Percentiles rank a stretch among this genome's conserved stretches.
These are phyloP conservation scores for Fusarium sp. DNA, from an alignment of 2,329 filamentous ascomycete species.

Conservation along the genomic window DNA sequence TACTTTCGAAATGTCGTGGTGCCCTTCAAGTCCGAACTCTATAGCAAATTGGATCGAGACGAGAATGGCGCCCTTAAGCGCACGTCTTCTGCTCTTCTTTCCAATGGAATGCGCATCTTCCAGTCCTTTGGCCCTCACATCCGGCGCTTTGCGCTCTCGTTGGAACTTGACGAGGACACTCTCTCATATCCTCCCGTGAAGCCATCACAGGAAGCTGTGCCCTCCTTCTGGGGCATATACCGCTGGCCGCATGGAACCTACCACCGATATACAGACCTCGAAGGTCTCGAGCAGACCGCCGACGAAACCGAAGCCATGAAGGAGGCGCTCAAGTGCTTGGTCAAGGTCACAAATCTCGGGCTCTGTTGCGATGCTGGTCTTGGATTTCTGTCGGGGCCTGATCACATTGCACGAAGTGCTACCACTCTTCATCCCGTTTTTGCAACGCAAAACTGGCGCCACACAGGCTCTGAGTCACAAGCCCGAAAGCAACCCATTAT, in stretches of 20 bases:
- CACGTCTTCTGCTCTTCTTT: slow-evolving; percentile 46
- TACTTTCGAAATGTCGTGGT: slow-evolving; percentile 73
- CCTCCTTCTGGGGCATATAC: slow-evolving; percentile 73
- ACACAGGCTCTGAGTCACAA: slow-evolving; percentile 14
- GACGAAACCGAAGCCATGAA: slow-evolving; percentile 73
- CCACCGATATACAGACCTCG: slow-evolving; percentile 67
- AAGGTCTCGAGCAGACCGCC: slow-evolving; percentile 70
- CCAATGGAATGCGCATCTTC: slow-evolving; percentile 69
- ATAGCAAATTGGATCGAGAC: slow-evolving; percentile 51
- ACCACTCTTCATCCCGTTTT: slow-evolving; percentile 53
- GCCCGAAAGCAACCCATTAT: slow-evolving; percentile 28
- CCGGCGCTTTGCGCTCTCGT: slow-evolving; percentile 72
- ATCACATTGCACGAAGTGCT: slow-evolving; percentile 61
- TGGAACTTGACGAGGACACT: slow-evolving; percentile 70
- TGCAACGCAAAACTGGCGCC: slow-evolving; percentile 44
- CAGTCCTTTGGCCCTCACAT: slow-evolving; percentile 70
- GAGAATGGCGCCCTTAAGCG: slow-evolving; percentile 37
- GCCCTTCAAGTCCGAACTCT: slow-evolving; percentile 73
- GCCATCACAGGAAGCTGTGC: slow-evolving; percentile 62
- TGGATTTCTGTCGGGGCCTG: slow-evolving; percentile 73
- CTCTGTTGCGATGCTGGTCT: slow-evolving; percentile 75
- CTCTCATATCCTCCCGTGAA: slow-evolving; percentile 66
- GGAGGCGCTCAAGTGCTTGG: slow-evolving; percentile 67
- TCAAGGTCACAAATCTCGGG: slow-evolving; percentile 69
- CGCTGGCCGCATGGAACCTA: slow-evolving; percentile 72